phyloP scores from a whole-genome alignment of 192 early-diverging fungal species.

The Podila horticola region DNA sequence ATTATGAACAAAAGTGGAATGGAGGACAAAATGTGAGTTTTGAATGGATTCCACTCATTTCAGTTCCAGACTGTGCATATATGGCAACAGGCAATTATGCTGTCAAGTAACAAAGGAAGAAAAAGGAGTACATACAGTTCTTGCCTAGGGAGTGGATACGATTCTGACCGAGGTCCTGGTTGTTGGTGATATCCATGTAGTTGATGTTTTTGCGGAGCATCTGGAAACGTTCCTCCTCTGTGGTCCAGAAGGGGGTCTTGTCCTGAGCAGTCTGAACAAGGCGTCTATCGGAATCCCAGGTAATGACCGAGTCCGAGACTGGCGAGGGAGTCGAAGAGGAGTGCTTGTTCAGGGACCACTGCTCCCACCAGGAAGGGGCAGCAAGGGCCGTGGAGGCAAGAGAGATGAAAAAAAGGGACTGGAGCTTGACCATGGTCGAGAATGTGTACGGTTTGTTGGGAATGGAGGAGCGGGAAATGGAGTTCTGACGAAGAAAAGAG shows the following conservation, averaged over 20 bases:
- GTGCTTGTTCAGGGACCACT: slow-evolving; percentile 25
- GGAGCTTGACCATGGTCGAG: slow-evolving; percentile 47
- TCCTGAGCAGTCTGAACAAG: slow-evolving; percentile 57
- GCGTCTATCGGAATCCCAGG: slow-evolving; percentile 9
- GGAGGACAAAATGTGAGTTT: no score
- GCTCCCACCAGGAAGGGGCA: slow-evolving; percentile 46
- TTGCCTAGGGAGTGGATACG: slow-evolving; percentile 8
- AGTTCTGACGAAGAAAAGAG: no score
- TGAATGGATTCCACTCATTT: no score
- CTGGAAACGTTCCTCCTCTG: slow-evolving; percentile 66
- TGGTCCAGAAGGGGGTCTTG: slow-evolving; percentile 66
- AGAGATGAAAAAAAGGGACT: slow-evolving; percentile 41
- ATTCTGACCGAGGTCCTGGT: slow-evolving; percentile 59
- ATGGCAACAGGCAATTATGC: not conserved
- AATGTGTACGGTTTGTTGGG: no score
- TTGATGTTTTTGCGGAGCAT: slow-evolving; percentile 73
- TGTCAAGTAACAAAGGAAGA: no score
- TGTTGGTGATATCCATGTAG: slow-evolving; percentile 93
- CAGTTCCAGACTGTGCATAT: no score
- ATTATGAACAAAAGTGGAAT: no score
- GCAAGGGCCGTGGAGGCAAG: slow-evolving; percentile 33
- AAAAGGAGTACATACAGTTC: slow-evolving; percentile 20
- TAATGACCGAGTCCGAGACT: no score
- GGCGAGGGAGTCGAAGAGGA: no score
- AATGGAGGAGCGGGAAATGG: no score